Evolutionary conservation across 257 asterid genomes (phyloP).

Genomic region (Solanum peruvianum): DNA sequence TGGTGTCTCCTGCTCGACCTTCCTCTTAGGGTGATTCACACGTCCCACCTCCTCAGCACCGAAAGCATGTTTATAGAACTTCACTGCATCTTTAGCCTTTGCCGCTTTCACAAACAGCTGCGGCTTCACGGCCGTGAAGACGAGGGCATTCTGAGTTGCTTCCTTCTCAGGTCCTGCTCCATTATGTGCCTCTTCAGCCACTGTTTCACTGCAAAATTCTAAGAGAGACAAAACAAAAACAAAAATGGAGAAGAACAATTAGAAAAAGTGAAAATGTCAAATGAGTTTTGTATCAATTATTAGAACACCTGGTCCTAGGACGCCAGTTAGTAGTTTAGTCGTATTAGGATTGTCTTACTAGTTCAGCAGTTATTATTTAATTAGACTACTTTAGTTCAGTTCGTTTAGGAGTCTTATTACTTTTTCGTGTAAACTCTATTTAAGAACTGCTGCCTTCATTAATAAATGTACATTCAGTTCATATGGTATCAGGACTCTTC

Average conservation of each 20-base stretch:
- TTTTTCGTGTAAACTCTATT: too few species aligned
- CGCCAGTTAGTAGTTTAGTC: too few species aligned
- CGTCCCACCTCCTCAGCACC: conserved; percentile 84
- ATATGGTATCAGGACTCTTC: too few species aligned
- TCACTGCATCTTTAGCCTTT: conserved; percentile 60
- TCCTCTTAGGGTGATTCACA: conserved; percentile 51
- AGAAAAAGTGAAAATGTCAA: not conserved
- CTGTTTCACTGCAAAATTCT: not conserved
- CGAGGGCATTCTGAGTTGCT: conserved; percentile 17
- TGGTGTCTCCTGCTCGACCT: conserved; percentile 81
- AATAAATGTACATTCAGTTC: too few species aligned
- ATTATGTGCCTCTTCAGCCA: conserved; percentile 31
- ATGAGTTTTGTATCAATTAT: not conserved
- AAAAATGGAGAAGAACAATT: conserved; percentile 4
- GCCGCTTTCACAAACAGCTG: conserved; percentile 58
- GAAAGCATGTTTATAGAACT: conserved; percentile 72
- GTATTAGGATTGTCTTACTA: too few species aligned
- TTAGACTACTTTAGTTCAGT: too few species aligned
- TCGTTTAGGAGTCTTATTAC: too few species aligned
- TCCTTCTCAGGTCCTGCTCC: conserved; percentile 26
- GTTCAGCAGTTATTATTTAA: too few species aligned
- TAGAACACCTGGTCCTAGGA: too few species aligned
- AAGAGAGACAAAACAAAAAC: not conserved
- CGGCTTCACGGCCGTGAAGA: conserved; percentile 43
- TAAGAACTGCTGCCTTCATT: too few species aligned